phyloP scores from a whole-genome alignment of 2,329 filamentous ascomycete genomes.

The Bipolaris zeicola region DNA sequence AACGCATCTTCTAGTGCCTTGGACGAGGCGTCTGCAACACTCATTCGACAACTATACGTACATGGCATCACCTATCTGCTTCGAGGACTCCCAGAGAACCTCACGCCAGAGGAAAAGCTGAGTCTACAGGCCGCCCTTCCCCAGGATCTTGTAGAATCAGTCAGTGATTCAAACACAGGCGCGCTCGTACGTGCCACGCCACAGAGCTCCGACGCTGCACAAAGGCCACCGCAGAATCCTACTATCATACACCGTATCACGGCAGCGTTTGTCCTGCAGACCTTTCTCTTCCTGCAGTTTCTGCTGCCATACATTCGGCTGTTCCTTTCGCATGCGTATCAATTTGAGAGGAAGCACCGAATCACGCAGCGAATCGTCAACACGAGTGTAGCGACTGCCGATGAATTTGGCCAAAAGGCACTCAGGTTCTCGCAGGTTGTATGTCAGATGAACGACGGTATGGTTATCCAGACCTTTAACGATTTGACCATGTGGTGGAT shows the following conservation, averaged over 20 bases:
- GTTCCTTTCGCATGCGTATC: slow-evolving; percentile 60
- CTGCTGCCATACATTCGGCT: slow-evolving; percentile 65
- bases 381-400: slow-evolving; percentile 58
- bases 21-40: slow-evolving; percentile 47
- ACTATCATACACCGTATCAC: slow-evolving; percentile 66
- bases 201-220: slow-evolving; percentile 8
- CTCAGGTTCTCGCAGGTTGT: slow-evolving; percentile 61
- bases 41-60: slow-evolving; percentile 67
- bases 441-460: slow-evolving; percentile 67
- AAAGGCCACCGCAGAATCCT: slow-evolving; percentile 24
- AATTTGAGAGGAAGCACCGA: slow-evolving; percentile 70
- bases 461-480: slow-evolving; percentile 63
- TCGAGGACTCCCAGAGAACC: slow-evolving; percentile 64
- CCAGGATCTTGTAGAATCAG: slow-evolving; percentile 22
- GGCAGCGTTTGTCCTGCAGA: slow-evolving; percentile 61
- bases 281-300: slow-evolving; percentile 66
- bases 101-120: slow-evolving; percentile 61
- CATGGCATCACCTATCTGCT: slow-evolving; percentile 68
- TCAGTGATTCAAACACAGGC: slow-evolving; percentile 20
- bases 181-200: slow-evolving; percentile 22
- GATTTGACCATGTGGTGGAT: slow-evolving; percentile 66
- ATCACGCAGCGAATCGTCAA: slow-evolving; percentile 65
- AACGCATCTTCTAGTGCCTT: slow-evolving; percentile 35
- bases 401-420: slow-evolving; percentile 59
- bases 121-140: slow-evolving; percentile 61